Conservation (phyloP, 768 basidiomycete genomes). For the Lactifluus volemus region DNA sequence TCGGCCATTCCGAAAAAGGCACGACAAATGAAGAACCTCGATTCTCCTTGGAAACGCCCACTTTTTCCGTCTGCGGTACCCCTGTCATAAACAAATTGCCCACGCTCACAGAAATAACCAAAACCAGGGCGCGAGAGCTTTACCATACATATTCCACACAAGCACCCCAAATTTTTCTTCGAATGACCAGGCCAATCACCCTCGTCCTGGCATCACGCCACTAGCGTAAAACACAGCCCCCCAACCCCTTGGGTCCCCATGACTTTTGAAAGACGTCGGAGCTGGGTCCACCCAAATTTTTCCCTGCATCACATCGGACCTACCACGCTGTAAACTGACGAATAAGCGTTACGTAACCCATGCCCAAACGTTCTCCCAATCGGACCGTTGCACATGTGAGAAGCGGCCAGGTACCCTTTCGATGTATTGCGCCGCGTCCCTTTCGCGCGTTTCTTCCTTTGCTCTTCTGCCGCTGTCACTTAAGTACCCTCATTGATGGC, state of each 20-base stretch:
- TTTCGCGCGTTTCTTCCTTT: not conserved
- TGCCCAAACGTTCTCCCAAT: too few species aligned
- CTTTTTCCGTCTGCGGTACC: not conserved
- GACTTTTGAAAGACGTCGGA: not conserved
- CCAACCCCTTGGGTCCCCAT: not conserved
- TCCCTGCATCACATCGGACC: slow-evolving; percentile 10
- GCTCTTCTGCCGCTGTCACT: not conserved
- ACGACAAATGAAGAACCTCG: too few species aligned
- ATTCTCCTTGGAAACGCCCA: not conserved
- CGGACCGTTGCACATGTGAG: not conserved
- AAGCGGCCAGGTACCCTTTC: not conserved
- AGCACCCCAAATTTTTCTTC: not conserved
- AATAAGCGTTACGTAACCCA: not conserved
- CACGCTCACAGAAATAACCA: not conserved
- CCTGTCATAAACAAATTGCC: not conserved
- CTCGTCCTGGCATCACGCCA: slow-evolving; percentile 2
- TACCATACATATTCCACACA: not conserved
- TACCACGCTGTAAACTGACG: not conserved
- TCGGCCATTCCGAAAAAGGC: not conserved
- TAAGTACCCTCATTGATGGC: not conserved
- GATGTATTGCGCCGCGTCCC: not conserved
- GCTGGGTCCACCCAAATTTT: not conserved
- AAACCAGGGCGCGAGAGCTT: not conserved
- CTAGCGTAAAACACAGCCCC: not conserved
- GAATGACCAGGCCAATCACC: not conserved